These are phyloP conservation scores for Pelargonium australe DNA, from an alignment of 441 rosid species.

Conservation along the genomic window DNA sequence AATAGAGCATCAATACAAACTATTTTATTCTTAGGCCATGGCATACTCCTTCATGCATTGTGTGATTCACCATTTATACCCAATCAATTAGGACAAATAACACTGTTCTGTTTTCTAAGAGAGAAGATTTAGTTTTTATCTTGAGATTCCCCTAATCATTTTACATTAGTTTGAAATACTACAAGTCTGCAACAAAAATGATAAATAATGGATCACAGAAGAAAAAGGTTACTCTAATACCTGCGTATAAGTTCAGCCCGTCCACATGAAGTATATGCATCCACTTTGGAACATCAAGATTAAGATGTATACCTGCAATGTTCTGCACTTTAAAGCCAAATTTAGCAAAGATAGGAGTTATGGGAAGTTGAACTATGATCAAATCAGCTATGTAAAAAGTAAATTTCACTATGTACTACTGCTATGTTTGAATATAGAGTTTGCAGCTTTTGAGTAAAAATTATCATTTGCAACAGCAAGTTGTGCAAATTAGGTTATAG, in stretches of 20 bases:
- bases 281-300: conserved; percentile 78
- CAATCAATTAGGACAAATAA: too few relatives aligned
- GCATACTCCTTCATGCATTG: too few relatives aligned
- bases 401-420: too few relatives aligned
- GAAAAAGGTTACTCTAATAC: conserved; percentile 31
- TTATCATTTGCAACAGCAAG: neutral
- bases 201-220: conserved; percentile 8
- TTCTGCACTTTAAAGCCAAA: conserved; percentile 54
- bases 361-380: neutral
- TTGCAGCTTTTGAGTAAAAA: neutral
- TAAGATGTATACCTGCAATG: conserved; percentile 57
- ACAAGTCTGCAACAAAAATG: conserved; percentile 2
- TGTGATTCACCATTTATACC: too few relatives aligned
- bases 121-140: neutral
- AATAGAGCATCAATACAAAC: too few relatives aligned
- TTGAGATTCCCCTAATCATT: neutral
- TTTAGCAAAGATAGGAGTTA: conserved; percentile 19
- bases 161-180: conserved; percentile 9
- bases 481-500: neutral
- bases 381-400: neutral
- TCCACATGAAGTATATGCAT: conserved; percentile 64
- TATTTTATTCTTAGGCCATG: too few relatives aligned
- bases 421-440: too few relatives aligned
- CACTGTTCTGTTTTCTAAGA: neutral
- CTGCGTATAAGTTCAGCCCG: conserved; percentile 64